Percentiles rank a stretch among this genome's conserved stretches.
These are phyloP conservation scores for Venturia pyrina DNA, from an alignment of 2,329 filamentous ascomycete species.

Conservation along the genomic window DNA sequence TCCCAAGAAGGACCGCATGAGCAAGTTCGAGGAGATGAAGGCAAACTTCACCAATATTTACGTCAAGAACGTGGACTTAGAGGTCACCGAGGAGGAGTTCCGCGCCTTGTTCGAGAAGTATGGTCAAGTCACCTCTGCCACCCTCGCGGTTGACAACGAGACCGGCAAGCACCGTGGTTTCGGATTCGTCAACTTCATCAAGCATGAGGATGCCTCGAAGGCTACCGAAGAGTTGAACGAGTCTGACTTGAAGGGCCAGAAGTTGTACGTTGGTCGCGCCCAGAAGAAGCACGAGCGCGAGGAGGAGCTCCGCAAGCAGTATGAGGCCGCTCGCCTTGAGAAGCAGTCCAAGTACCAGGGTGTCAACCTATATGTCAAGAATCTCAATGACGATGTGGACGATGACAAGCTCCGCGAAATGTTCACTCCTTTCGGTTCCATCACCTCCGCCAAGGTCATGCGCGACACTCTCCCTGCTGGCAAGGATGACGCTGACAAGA, in stretches of 20 bases:
- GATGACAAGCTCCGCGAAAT: conserved; percentile 95
- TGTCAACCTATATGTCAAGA: conserved; percentile 99
- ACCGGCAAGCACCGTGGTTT: conserved; percentile 87
- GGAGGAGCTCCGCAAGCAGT: conserved; percentile 97
- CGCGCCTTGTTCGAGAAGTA: conserved; percentile 83
- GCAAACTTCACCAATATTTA: conserved; percentile 99
- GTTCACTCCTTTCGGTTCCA: conserved; percentile 83
- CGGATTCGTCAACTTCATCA: conserved; percentile 91
- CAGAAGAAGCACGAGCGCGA: conserved; percentile 99
- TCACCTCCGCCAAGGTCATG: conserved; percentile 99
- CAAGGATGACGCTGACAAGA: conserved; percentile 35
- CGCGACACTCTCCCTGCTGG: conserved; percentile 59
- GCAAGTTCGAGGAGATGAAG: conserved; percentile 99
- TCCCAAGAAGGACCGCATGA: conserved; percentile 99
- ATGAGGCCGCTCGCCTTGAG: conserved; percentile 93
- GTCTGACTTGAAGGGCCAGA: conserved; percentile 86
- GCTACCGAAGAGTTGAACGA: conserved; percentile 90
- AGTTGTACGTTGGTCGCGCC: conserved; percentile 93
- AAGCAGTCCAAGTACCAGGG: conserved; percentile 99
- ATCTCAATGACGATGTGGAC: conserved; percentile 91
- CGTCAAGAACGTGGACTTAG: conserved; percentile 89
- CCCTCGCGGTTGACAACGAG: conserved; percentile 77
- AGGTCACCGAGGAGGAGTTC: conserved; percentile 90
- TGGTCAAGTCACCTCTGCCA: conserved; percentile 91
- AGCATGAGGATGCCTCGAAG: conserved; percentile 74